phyloP scores from a whole-genome alignment of 768 basidiomycete genomes.

The Strobilomyces dryophilus region DNA sequence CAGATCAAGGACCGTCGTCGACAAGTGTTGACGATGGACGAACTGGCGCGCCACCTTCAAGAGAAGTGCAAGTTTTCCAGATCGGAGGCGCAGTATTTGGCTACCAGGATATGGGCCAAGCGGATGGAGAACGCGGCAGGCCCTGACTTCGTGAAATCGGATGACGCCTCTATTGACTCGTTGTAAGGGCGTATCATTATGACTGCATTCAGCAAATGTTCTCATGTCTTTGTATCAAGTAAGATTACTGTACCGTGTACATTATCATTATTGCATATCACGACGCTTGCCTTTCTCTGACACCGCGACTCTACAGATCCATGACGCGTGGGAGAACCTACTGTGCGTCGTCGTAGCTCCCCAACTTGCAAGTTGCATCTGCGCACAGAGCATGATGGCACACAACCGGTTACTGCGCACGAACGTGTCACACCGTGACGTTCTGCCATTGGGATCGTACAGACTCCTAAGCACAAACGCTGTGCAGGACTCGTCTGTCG shows the following conservation, averaged over 20 bases:
- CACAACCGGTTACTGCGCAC: too few relatives aligned
- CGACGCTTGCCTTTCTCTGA: constrained; percentile 1
- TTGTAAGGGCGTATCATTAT: background rate
- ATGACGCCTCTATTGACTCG: constrained; percentile 12
- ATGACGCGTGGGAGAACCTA: too few relatives aligned
- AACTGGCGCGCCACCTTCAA: constrained; percentile 22
- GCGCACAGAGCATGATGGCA: too few relatives aligned
- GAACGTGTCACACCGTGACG: too few relatives aligned
- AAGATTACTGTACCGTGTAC: background rate
- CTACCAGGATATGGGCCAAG: constrained; percentile 21
- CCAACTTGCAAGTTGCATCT: too few relatives aligned
- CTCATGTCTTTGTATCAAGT: constrained; percentile 10
- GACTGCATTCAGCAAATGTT: background rate
- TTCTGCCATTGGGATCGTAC: too few relatives aligned
- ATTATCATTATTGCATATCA: background rate
- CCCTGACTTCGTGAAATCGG: constrained; percentile 23
- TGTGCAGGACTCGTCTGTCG: too few relatives aligned
- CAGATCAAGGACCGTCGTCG: constrained; percentile 11
- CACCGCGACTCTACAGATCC: background rate
- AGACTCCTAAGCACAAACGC: too few relatives aligned
- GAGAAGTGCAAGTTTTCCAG: constrained; percentile 20
- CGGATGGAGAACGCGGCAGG: constrained; percentile 17
- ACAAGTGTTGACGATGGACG: constrained; percentile 15
- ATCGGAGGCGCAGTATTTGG: constrained; percentile 20
- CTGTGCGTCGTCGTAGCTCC: too few relatives aligned